Base-by-base conservation (phyloP, 2,329 filamentous ascomycete species). In the Xylaria sp. region DNA sequence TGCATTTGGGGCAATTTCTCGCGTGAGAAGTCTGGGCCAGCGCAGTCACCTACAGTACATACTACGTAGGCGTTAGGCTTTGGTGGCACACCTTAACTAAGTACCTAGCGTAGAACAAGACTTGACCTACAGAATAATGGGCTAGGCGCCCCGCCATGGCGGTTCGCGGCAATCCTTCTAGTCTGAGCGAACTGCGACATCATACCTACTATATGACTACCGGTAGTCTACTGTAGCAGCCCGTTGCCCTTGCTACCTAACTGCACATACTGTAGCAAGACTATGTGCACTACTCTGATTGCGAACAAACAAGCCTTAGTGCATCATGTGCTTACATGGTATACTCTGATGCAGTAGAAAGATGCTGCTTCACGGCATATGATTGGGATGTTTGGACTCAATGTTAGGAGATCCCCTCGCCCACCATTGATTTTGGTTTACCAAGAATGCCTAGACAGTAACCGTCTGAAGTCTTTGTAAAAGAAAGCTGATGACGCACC, bases 1-100 rank as follows among this genome's bases (percentile, higher is more conserved):
- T 64, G 71, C 64, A 64, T 74, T 73, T 74, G 67, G 73, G 75
- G 75, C 74, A 76, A 74, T 75, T 74, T 73, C 74, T 75, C 74
- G 75, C 74, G 73, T 75, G 74, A 63, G 57, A 48, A 43, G 28
- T 13, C 20, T 55, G 52, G 52, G 8, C 28, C 25, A 68, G 15
- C 46, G 31, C 46, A 20, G 13, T 5, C 28, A 28, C 28, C 28
- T 28, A 2, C 28, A 28, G 28, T 28, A 3, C 28, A 28, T 28
- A 28, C 28, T 28, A 28, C 3, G 28, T 28, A 28, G 28, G 28
- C 28, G 28, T 46, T 8, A 46, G 33, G 33, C 36, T 58, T 41
- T 46, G 23, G 31, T n/a, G 56, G 36, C 39, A 58, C 23, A 28
- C 15, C 52, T 55, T 36, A 18, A 55, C 46, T 25, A 28, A 4